phyloP scores from a whole-genome alignment of 331 rosid species.

The Cydonia oblonga region DNA sequence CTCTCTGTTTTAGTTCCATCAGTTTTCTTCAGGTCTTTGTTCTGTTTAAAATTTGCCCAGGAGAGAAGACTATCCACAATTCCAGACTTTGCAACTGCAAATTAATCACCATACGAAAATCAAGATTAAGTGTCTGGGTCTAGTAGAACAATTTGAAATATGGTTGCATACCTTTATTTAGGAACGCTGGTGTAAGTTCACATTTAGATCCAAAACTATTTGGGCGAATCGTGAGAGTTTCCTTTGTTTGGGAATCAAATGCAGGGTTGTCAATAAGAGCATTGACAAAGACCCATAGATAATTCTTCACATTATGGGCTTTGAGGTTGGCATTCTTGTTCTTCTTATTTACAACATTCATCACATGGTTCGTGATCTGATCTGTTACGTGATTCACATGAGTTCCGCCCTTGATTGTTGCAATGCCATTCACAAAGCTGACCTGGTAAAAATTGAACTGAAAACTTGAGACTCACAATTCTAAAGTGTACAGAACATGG shows the following conservation, averaged over 20 bases:
- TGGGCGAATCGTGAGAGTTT: constrained; percentile 59
- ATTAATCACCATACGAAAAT: neutral
- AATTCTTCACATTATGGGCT: constrained; percentile 76
- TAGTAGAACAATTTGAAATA: neutral
- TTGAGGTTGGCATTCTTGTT: constrained; percentile 82
- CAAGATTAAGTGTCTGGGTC: neutral
- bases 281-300: constrained; percentile 84
- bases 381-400: constrained; percentile 76
- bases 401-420: constrained; percentile 89
- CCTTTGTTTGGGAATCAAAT: constrained; percentile 88
- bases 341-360: constrained; percentile 67
- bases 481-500: neutral
- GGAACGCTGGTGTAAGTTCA: constrained; percentile 60
- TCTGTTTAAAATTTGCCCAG: constrained; percentile 88
- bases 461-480: neutral
- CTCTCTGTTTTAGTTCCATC: constrained; percentile 92
- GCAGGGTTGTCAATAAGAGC: constrained; percentile 88
- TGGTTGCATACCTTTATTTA: constrained; percentile 56
- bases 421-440: constrained; percentile 74
- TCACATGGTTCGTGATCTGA: constrained; percentile 59
- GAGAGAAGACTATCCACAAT: constrained; percentile 81
- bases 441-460: constrained; percentile 31
- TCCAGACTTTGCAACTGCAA: constrained; percentile 80
- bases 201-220: constrained; percentile 79
- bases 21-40: constrained; percentile 80